Base-by-base conservation (phyloP, 306 rosid species). In the Sophora flavescens region DNA sequence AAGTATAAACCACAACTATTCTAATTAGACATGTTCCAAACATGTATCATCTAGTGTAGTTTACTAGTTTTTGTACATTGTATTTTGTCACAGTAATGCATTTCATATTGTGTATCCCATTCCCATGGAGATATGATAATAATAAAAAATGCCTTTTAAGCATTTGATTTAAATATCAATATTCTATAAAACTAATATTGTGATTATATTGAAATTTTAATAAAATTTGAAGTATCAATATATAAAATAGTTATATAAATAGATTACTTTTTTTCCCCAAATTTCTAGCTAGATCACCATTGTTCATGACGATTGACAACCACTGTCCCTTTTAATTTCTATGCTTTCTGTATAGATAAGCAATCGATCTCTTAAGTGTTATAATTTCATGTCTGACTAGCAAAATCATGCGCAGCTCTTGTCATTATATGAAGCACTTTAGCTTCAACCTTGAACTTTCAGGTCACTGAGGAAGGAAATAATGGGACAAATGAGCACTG, bases 371-470 rank as follows among this genome's bases (percentile, higher is more conserved):
- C 26, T 51, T 59, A 47, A 60, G 47, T 33, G 75, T 60, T 70
- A 78, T 69, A 33, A 78, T 68, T 59, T 8, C 10, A 58, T 41
- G 70, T 68, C 18, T 47, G 76, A 78, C 54, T 58, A 17, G 32
- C 6, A 42, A 58, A 57, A 68, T 17, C 64, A 52, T 58, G 54
- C 17, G 77, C 57, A 8, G 17, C 38, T 22, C 26, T 47, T 30
- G 78, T 58, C 69, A 6, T 74, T 51, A 26, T 10, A 15, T 70
- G 72, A 71, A 79, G 50, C 57, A 71, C 60, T 54, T 63, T 16
- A 11, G 50, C 38, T 42, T 53, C 18, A 18, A 48, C 0, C 28
- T 48, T 12, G 52, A 69, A 59, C 2, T 61, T 6, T 60, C 69
- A 61, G 14, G 62, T 50, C 63, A 51, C 42, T 26, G 64, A 35